Evolutionary conservation across 164 flowering plant genomes (phyloP), one percentile per base, ranked within the genome.

Genomic region (Berberis thunbergii): DNA sequence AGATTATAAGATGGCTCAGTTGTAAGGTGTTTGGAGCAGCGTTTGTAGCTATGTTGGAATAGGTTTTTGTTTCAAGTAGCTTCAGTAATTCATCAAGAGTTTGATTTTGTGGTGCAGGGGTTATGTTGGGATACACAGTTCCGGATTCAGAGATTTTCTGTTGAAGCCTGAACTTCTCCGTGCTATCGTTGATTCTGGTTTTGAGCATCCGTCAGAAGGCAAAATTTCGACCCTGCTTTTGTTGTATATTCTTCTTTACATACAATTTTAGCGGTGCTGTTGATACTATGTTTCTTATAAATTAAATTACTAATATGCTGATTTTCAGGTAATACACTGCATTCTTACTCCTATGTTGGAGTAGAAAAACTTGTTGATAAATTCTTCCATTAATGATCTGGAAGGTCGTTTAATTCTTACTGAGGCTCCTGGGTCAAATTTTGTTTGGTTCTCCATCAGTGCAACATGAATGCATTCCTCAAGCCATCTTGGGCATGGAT

Each of bases 401-500:
- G 79, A 77, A 76, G 26, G 26, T 26, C 26, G 26, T 26, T 26
- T 26, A 26, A 26, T 26, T 26, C 26, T 26, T 26, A 26, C 80
- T 67, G 79, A 77, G 70, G 77, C 62, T 78, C 80, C 69, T 74
- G 76, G 70, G 67, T 69, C 68, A 83, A 59, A 81, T 86, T 86
- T 86, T 87, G 67, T 85, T 87, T 83, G 81, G 76, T 79, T 76
- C 83, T 83, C 83, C 90, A 78, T 73, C 86, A 93, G 98, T 93
- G 77, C 98, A 93, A 93, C 97, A 93, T 67, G 26, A 26, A 26
- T 26, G 26, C 26, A 26, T 26, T 26, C 26, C 26, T 26, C 26
- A 26, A 26, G 26, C 97, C 89, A 61, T 93, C 97, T 74, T 89
- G 88, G 52, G 97, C 98, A 93, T 93, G 98, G 97, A 93, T 82